phyloP scores from a whole-genome alignment of 163 green algal genomes.

The Chloromonas sp. region DNA sequence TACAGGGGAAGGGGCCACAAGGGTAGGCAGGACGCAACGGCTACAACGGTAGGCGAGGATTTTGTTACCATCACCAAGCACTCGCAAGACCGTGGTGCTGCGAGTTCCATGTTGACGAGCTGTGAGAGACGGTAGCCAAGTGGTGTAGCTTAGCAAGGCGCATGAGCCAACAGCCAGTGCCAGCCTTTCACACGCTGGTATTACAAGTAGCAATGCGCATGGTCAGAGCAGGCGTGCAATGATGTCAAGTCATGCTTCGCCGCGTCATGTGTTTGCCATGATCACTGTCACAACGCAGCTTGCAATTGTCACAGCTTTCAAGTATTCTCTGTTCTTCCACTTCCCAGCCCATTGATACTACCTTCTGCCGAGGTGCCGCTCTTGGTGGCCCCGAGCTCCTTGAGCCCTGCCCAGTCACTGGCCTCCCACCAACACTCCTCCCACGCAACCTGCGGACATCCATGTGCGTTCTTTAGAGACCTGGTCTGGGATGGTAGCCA shows the following conservation, averaged over 20 bases:
- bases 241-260: not conserved
- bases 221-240: not conserved
- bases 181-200: not conserved
- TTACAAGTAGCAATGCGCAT: not conserved
- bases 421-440: conserved; percentile 93
- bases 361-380: conserved; percentile 34
- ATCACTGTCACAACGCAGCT: not conserved
- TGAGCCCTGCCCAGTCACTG: conserved; percentile 83
- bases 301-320: not conserved
- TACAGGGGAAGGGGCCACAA: too few relatives aligned
- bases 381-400: conserved; percentile 91
- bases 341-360: too few relatives aligned
- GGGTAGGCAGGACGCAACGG: too few relatives aligned
- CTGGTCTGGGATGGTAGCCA: not conserved
- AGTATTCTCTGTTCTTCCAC: too few relatives aligned
- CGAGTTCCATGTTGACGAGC: too few relatives aligned
- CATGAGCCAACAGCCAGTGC: too few relatives aligned
- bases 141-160: too few relatives aligned
- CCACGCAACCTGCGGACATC: conserved; percentile 56
- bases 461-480: not conserved
- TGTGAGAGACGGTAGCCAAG: too few relatives aligned
- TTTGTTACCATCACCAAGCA: too few relatives aligned
- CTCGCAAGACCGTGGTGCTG: too few relatives aligned
- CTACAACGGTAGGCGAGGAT: too few relatives aligned
- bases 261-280: too few relatives aligned